Conservation (phyloP, 345 rosid genomes). For the Sonneratia caseolaris region DNA sequence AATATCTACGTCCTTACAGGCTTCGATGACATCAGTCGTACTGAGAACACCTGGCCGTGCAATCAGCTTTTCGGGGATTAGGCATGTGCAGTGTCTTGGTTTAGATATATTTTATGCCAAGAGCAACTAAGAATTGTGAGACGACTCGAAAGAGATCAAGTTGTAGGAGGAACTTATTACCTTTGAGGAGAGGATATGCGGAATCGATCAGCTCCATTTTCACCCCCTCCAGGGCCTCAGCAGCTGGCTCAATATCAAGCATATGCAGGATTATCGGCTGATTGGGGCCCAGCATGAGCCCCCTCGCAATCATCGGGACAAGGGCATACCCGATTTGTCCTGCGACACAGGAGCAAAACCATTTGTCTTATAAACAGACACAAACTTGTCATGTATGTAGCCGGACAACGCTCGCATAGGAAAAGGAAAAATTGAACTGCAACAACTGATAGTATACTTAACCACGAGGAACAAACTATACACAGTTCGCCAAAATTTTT, state of each 20-base stretch:
- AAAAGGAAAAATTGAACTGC: too few relatives aligned
- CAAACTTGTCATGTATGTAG: too few relatives aligned
- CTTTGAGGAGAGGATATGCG: slow-evolving; percentile 74
- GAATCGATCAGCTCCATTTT: slow-evolving; percentile 77
- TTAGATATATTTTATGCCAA: too few relatives aligned
- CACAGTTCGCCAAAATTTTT: too few relatives aligned
- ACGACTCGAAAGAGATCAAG: not conserved
- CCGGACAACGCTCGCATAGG: too few relatives aligned
- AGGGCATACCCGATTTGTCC: slow-evolving; percentile 90
- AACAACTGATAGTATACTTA: too few relatives aligned
- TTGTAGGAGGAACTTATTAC: slow-evolving; percentile 9
- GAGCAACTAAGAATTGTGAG: not conserved
- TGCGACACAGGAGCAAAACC: slow-evolving; percentile 14
- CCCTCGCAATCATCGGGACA: slow-evolving; percentile 78
- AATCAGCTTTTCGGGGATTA: not conserved
- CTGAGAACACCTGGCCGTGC: slow-evolving; percentile 44
- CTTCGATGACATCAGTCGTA: slow-evolving; percentile 58
- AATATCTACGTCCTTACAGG: slow-evolving; percentile 56
- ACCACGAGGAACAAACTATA: too few relatives aligned
- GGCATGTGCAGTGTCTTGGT: too few relatives aligned
- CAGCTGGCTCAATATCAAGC: slow-evolving; percentile 62
- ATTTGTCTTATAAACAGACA: too few relatives aligned
- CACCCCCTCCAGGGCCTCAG: slow-evolving; percentile 52
- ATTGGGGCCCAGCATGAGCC: slow-evolving; percentile 63
- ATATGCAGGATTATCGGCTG: slow-evolving; percentile 76